Evolutionary conservation across 495 filamentous ascomycete species (phyloP).

Genomic region (Hypoxylon rickii): DNA sequence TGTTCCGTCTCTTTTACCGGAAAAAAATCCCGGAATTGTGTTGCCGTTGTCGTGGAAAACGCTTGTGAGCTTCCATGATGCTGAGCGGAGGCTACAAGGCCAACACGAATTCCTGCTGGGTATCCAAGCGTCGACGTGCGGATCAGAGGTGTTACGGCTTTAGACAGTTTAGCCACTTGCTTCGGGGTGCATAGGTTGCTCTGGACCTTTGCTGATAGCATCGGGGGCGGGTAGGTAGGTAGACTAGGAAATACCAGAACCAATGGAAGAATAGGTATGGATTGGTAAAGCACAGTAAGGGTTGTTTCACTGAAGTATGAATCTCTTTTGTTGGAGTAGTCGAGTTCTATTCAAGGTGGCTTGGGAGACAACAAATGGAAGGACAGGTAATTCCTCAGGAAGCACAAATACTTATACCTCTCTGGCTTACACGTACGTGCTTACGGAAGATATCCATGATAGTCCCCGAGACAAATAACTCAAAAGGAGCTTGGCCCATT

Average conservation of each 20-base stretch:
- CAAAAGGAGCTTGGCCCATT: conserved; percentile 2
- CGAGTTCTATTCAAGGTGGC: conserved; percentile 10
- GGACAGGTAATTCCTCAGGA: conserved; percentile 10
- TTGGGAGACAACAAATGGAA: conserved; percentile 6
- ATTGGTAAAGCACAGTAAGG: neutral
- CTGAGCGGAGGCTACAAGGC: conserved; percentile 26
- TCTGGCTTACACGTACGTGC: conserved; percentile 15
- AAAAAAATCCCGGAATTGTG: conserved; percentile 51
- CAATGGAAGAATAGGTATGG: conserved; percentile 8
- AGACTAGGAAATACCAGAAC: conserved; percentile 3
- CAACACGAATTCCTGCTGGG: conserved; percentile 35
- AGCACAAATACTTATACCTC: conserved; percentile 31
- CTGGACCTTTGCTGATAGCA: conserved; percentile 36
- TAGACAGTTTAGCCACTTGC: conserved; percentile 41
- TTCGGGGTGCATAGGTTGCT: conserved; percentile 42
- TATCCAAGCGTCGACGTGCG: conserved; percentile 27
- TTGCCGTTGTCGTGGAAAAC: conserved; percentile 49
- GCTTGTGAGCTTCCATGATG: conserved; percentile 28
- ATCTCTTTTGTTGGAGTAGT: no score
- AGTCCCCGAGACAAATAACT: conserved; percentile 19
- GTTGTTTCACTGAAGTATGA: conserved; percentile 2
- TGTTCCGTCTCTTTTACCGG: conserved; percentile 50
- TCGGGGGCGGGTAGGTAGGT: conserved; percentile 16
- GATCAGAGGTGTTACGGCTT: conserved; percentile 33
- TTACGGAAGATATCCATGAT: neutral